These are phyloP conservation scores for Cruciata laevipes DNA, from an alignment of 257 asterid genomes.

Conservation along the genomic window DNA sequence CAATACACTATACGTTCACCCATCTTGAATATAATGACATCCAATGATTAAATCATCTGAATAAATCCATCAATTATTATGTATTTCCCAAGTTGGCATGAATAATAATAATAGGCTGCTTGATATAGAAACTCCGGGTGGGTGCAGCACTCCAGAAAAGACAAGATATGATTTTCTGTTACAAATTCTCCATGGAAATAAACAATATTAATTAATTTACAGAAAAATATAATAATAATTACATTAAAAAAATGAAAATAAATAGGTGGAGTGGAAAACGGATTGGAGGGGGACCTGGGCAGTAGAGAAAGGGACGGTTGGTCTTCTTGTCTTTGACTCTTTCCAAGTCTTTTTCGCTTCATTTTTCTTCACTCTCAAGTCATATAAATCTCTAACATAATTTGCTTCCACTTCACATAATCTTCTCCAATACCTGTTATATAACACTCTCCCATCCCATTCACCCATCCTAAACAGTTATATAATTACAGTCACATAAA, in stretches of 20 bases:
- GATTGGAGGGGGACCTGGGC: slow-evolving; percentile 77
- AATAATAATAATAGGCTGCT: background rate
- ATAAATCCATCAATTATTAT: background rate
- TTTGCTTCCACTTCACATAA: slow-evolving; percentile 98
- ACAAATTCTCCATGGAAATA: background rate
- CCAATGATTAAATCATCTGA: background rate
- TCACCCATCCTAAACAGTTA: slow-evolving; percentile 24
- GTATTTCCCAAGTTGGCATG: background rate
- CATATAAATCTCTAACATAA: slow-evolving; percentile 43
- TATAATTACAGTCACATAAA: too few relatives aligned
- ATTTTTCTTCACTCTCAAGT: slow-evolving; percentile 97
- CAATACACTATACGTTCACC: background rate
- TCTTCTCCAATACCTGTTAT: slow-evolving; percentile 27
- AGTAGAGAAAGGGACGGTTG: slow-evolving; percentile 40
- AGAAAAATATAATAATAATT: too few relatives aligned
- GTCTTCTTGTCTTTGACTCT: slow-evolving; percentile 90
- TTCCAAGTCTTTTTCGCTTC: slow-evolving; percentile 32
- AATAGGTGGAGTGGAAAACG: slow-evolving; percentile 85
- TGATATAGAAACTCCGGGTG: background rate
- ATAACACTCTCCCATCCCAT: slow-evolving; percentile 37
- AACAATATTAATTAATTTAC: too few relatives aligned
- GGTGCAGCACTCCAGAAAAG: background rate
- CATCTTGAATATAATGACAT: background rate
- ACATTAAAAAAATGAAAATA: too few relatives aligned
- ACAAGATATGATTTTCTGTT: background rate